phyloP scores from a whole-genome alignment of 768 basidiomycete species.

The Mycena belliarum region DNA sequence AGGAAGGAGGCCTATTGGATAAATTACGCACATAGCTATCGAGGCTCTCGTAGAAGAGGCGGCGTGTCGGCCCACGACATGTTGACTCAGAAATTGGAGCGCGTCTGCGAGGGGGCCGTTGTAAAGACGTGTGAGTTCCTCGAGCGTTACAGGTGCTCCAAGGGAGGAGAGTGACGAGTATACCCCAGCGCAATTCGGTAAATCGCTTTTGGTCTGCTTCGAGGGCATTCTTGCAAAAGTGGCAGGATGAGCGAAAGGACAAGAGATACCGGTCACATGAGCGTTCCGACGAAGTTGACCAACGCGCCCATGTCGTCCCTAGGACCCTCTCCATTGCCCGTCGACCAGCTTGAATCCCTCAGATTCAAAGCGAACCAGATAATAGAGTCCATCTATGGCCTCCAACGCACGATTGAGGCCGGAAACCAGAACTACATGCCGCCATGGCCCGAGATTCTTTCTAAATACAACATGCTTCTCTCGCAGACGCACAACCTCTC shows the following conservation, averaged over 20 bases:
- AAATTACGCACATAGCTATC: background rate
- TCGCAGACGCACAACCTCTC: constrained; percentile 83
- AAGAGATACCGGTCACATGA: background rate
- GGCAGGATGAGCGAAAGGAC: background rate
- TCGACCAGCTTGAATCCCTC: constrained; percentile 74
- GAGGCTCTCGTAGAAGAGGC: constrained; percentile 5
- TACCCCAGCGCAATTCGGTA: background rate
- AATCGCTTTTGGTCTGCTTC: background rate
- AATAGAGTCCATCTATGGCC: constrained; percentile 68
- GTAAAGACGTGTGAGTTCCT: constrained; percentile 18
- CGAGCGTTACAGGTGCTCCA: constrained; percentile 18
- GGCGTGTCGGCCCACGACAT: constrained; percentile 14
- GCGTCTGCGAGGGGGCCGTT: constrained; percentile 17
- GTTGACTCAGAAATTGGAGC: constrained; percentile 19
- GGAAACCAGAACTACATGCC: constrained; percentile 64
- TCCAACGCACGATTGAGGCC: constrained; percentile 65
- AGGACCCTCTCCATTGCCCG: constrained; percentile 44
- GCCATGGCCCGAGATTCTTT: constrained; percentile 83
- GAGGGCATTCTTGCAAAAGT: background rate
- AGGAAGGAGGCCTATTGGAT: background rate
- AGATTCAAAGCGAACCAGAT: constrained; percentile 78
- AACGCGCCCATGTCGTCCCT: background rate
- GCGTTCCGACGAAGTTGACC: background rate
- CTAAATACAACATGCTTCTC: constrained; percentile 83
- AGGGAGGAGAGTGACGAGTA: constrained; percentile 12